Base-by-base conservation (phyloP, 305 asterid genomes). In the Fraxinus floribunda region DNA sequence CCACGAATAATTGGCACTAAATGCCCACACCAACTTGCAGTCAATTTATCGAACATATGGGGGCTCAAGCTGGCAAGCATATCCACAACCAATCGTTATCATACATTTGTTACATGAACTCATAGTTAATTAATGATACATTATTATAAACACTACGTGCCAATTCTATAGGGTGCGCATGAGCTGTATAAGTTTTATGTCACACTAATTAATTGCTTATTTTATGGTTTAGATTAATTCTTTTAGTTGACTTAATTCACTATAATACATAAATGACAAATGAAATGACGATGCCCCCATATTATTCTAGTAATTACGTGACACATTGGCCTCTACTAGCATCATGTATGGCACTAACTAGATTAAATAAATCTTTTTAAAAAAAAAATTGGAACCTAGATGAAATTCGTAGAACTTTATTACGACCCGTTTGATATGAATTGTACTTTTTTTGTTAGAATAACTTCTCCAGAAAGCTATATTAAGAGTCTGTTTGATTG, bases 221-320 rank as follows among this genome's bases (percentile, higher is more conserved):
- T 57, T 55, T 13, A 2, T n/a, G 80, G 20, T 8, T 7, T 71
- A 39, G 9, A 32, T 77, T 39, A 77, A 16, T 57, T 41, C 11
- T 16, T 68, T 44, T 83, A 30, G 76, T 76, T 86, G 83, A 80
- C 88, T 80, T 39, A 57, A 68, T 29, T 79, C 64, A 32, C 79
- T 44, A 38, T 7, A 38, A 76, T 68, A 72, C 16, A 79, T 76
- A 68, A 13, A 62, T 73, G 83, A 80, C 84, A 73, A 34, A 83
- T 6, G 16, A 44, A 6, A 24, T 71, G 60, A 62, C 15, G 32
- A 62, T 22, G 11, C 6, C 13, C 6, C 20, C 78, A 26, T 78
- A 5, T 30, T 15, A 30, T 26, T 71, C 57, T 20, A 18, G 74
- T 11, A 35, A 62, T 77, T 34, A 57, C 34, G 7, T 8, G 16